phyloP scores from a whole-genome alignment of 1,139 yeast species.

The Geotrichum histeridarum region DNA sequence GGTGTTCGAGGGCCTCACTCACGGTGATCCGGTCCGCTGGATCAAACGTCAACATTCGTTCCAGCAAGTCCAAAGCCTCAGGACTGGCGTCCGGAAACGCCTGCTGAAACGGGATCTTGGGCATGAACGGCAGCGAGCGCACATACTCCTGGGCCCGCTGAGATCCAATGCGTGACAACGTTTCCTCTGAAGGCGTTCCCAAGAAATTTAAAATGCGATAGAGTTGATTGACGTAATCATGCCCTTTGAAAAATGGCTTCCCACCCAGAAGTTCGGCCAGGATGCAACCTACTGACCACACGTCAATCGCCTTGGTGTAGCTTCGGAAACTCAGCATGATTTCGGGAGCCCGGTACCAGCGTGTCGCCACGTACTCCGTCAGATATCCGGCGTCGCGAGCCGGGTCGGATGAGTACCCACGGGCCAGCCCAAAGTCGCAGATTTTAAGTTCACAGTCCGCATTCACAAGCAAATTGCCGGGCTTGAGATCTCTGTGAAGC shows the following conservation, averaged over 20 bases:
- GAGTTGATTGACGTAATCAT: slow-evolving; percentile 91
- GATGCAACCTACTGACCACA: slow-evolving; percentile 97
- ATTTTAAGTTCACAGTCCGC: slow-evolving; percentile 95
- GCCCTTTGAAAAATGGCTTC: slow-evolving; percentile 86
- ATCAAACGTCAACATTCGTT: slow-evolving; percentile 78
- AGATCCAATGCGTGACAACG: slow-evolving; percentile 78
- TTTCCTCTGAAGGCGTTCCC: slow-evolving; percentile 88
- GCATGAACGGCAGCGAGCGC: slow-evolving; percentile 75
- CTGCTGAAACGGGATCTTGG: slow-evolving; percentile 67
- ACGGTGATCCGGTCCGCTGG: slow-evolving; percentile 85
- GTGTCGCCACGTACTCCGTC: slow-evolving; percentile 95
- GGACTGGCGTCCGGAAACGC: slow-evolving; percentile 84
- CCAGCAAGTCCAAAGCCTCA: slow-evolving; percentile 75
- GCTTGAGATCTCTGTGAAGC: slow-evolving; percentile 88
- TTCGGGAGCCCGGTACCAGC: slow-evolving; percentile 98
- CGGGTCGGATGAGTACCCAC: slow-evolving; percentile 85
- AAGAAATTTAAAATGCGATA: slow-evolving; percentile 78
- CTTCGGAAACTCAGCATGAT: slow-evolving; percentile 90
- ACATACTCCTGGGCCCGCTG: slow-evolving; percentile 90
- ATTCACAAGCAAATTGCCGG: slow-evolving; percentile 86
- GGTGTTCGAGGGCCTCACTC: slow-evolving; percentile 82
- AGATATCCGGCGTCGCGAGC: slow-evolving; percentile 84
- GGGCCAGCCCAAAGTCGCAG: slow-evolving; percentile 93
- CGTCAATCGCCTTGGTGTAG: slow-evolving; percentile 90
- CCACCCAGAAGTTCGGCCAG: slow-evolving; percentile 91